Conservation (phyloP, 805 yeast species). For the Vanderwaltozyma verrucispora region DNA sequence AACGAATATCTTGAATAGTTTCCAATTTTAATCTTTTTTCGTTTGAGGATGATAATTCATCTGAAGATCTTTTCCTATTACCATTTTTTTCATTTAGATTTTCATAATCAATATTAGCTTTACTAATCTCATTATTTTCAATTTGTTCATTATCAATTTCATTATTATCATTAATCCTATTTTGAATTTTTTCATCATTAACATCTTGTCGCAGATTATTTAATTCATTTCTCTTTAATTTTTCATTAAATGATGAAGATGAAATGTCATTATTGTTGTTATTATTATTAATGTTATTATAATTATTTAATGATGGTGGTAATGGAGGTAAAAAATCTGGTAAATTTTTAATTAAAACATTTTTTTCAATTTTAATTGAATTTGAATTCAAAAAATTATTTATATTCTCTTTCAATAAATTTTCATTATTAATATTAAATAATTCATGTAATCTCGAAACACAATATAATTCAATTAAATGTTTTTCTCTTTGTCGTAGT, state of each 20-base stretch:
- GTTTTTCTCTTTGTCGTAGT: slow-evolving; percentile 43
- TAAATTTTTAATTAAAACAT: slow-evolving; percentile 27
- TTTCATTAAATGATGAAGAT: too few species aligned
- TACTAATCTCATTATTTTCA: not conserved
- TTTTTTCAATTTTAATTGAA: slow-evolving; percentile 32
- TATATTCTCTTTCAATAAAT: slow-evolving; percentile 31
- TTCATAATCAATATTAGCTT: not conserved
- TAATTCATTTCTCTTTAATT: not conserved
- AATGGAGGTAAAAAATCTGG: slow-evolving; percentile 7
- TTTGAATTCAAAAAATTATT: slow-evolving; percentile 41
- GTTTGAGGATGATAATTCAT: not conserved
- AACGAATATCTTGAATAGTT: slow-evolving; percentile 6
- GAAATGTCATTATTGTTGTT: too few species aligned
- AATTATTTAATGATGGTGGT: not conserved
- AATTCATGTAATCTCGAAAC: slow-evolving; percentile 43
- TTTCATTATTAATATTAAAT: slow-evolving; percentile 31
- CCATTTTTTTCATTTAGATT: not conserved
- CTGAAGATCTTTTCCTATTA: not conserved
- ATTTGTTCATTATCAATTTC: not conserved
- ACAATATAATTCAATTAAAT: slow-evolving; percentile 51
- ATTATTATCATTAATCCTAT: not conserved
- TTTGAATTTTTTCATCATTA: not conserved
- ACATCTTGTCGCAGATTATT: not conserved
- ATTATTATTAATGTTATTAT: not conserved
- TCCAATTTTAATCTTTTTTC: not conserved